A percentile compares a stretch with the other conserved stretches of the same genome.
Evolutionary conservation across 257 asterid genomes (phyloP).

Genomic region (Rhazya stricta): DNA sequence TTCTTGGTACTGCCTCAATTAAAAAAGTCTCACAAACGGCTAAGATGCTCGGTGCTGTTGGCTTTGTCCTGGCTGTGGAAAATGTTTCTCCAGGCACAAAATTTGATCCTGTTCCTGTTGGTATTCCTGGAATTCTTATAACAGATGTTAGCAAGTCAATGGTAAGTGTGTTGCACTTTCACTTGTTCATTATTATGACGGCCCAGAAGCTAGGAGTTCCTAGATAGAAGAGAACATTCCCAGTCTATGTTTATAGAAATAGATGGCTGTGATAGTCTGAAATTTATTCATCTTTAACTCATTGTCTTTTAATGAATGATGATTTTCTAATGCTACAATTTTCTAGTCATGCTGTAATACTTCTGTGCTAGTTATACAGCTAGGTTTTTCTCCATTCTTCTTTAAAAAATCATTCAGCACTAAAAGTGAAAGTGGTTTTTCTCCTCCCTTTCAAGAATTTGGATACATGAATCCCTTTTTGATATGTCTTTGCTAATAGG

Average conservation of each 20-base stretch:
- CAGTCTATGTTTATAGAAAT: background rate
- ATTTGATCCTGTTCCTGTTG: slow-evolving; percentile 86
- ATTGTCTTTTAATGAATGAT: background rate
- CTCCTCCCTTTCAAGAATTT: background rate
- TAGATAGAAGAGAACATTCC: background rate
- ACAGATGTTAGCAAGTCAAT: slow-evolving; percentile 62
- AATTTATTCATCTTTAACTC: background rate
- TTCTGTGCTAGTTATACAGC: background rate
- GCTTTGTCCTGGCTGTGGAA: slow-evolving; percentile 96
- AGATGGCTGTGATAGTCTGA: background rate
- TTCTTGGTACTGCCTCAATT: slow-evolving; percentile 77
- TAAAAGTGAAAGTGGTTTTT: background rate
- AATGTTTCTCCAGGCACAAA: slow-evolving; percentile 89
- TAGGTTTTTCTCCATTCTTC: background rate
- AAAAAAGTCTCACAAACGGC: slow-evolving; percentile 81
- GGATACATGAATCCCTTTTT: background rate
- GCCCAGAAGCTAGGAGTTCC: slow-evolving; percentile 8
- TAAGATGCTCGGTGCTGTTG: slow-evolving; percentile 82
- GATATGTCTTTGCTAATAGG: background rate
- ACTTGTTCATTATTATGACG: slow-evolving; percentile 5
- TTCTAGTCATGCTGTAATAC: background rate
- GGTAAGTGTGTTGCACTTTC: slow-evolving; percentile 42
- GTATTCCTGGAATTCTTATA: slow-evolving; percentile 83
- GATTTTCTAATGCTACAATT: background rate
- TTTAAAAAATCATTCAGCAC: background rate